Conservation (phyloP, 225 moss, liverwort and hornwort genomes). For the Climacium dendroides region DNA sequence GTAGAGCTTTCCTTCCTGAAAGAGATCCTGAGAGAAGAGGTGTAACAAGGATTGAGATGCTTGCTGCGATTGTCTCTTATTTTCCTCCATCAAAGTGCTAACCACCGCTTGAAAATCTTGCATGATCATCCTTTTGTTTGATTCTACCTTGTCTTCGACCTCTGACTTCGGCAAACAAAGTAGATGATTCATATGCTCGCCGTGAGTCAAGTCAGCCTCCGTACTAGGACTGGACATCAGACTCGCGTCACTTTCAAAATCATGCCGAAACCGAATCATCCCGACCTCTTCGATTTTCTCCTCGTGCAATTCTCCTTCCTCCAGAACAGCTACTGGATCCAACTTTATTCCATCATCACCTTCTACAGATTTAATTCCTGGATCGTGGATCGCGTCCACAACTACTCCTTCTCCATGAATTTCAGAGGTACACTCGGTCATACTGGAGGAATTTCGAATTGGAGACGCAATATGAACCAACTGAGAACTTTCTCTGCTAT, state of each 20-base stretch:
- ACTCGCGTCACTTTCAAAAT: slow-evolving; percentile 23
- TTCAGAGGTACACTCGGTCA: slow-evolving; percentile 1
- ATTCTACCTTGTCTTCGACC: slow-evolving; percentile 11
- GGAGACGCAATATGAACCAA: neutral
- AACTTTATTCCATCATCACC: neutral
- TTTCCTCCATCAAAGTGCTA: slow-evolving; percentile 44
- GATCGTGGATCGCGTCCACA: neutral
- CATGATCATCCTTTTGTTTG: neutral
- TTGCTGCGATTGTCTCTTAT: slow-evolving; percentile 48
- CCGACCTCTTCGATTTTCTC: slow-evolving; percentile 11
- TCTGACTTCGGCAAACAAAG: neutral
- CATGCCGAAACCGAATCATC: neutral
- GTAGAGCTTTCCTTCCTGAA: slow-evolving; percentile 26
- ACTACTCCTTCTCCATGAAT: neutral
- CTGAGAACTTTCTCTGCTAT: slow-evolving; percentile 12
- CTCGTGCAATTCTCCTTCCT: slow-evolving; percentile 46
- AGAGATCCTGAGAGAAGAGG: slow-evolving; percentile 28
- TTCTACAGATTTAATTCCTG: neutral
- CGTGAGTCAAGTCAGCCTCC: neutral
- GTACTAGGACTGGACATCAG: slow-evolving; percentile 6
- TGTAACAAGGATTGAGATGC: slow-evolving; percentile 46
- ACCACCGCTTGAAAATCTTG: slow-evolving; percentile 25
- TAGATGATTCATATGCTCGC: slow-evolving; percentile 1
- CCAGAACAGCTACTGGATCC: slow-evolving; percentile 4
- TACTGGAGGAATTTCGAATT: neutral